Evolutionary conservation across 106 monocot species (phyloP).

Genomic region (Hemerocallis citrina): DNA sequence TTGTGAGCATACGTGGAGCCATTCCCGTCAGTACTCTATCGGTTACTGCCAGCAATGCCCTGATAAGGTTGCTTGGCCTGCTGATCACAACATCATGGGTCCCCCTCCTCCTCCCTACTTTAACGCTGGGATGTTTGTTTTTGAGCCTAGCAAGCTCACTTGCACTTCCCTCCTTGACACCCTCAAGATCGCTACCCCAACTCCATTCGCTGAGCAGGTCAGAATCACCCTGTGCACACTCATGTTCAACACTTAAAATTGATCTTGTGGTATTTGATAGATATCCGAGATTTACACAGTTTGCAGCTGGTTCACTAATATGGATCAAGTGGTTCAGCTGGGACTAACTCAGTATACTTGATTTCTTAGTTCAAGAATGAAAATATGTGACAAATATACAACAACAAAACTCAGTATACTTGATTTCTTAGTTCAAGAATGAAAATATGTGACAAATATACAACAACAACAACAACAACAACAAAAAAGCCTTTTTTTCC

Average conservation of each 20-base stretch:
- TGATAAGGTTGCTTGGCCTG: conserved; percentile 45
- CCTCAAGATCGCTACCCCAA: conserved; percentile 28
- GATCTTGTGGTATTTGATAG: not conserved
- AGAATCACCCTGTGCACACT: not conserved
- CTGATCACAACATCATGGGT: conserved; percentile 8
- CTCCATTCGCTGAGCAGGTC: conserved; percentile 81
- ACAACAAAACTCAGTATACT: too few species aligned
- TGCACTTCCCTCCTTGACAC: conserved; percentile 29
- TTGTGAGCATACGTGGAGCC: conserved; percentile 83
- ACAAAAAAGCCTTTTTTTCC: too few species aligned
- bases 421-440: too few species aligned
- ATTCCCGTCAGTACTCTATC: conserved; percentile 49
- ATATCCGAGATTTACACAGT: not conserved
- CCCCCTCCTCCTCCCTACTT: conserved; percentile 50
- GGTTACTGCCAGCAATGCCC: conserved; percentile 84
- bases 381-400: too few species aligned
- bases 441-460: too few species aligned
- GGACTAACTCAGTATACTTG: not conserved
- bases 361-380: too few species aligned
- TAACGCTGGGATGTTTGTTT: conserved; percentile 79
- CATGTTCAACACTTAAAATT: too few species aligned
- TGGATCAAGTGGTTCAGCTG: not conserved
- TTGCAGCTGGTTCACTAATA: not conserved
- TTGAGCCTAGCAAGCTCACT: conserved; percentile 33
- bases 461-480: too few species aligned